Conservation (phyloP, 306 rosid genomes). For the Mimosa bimucronata region DNA sequence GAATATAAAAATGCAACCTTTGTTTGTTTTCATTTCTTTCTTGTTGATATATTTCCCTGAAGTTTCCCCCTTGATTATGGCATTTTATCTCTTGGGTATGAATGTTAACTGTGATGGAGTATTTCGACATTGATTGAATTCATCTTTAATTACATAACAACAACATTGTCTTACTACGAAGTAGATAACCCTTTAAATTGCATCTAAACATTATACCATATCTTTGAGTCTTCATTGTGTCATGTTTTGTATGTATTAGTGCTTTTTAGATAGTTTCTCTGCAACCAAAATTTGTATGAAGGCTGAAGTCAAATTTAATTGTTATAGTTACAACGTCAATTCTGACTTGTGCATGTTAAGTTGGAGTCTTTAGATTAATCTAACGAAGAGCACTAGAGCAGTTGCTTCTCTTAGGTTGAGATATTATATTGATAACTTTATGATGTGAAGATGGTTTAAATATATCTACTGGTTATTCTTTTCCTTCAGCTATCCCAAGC, state of each 20-base stretch:
- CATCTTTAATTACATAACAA: neutral
- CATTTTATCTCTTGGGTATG: neutral
- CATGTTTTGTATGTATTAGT: neutral
- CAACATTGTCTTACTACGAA: neutral
- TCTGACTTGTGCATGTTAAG: constrained; percentile 39
- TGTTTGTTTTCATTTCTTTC: neutral
- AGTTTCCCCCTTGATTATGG: neutral
- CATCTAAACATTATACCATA: neutral
- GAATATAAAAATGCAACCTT: neutral
- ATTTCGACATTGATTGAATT: neutral
- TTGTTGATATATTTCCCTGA: neutral
- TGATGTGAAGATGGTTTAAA: neutral
- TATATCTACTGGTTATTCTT: constrained; percentile 11
- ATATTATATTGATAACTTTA: constrained; percentile 14
- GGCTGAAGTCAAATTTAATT: constrained; percentile 11
- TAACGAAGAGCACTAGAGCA: constrained; percentile 24
- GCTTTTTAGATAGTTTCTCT: neutral
- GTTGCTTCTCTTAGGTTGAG: constrained; percentile 29
- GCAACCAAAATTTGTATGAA: neutral
- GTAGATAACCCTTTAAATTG: neutral
- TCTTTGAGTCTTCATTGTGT: neutral
- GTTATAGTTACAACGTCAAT: constrained; percentile 15
- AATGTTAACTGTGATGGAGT: neutral
- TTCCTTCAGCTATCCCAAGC: neutral
- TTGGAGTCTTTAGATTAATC: constrained; percentile 37